Evolutionary conservation across 176 grass and related monocot species (phyloP).

Genomic region (Eremochloa ophiuroides): DNA sequence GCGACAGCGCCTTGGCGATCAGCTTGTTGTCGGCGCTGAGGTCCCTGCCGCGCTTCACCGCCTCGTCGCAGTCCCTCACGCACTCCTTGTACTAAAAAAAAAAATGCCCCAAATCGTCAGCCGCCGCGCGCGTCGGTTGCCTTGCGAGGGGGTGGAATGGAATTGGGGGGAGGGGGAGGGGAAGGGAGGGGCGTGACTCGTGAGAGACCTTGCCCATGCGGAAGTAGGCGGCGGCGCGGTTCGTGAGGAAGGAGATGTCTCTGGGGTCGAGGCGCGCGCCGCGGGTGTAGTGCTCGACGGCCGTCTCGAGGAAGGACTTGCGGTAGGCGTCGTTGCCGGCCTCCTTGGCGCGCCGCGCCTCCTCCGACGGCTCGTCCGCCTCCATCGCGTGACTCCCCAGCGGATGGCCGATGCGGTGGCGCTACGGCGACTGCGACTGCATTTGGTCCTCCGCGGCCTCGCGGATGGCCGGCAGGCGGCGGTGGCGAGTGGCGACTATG

Average conservation of each 20-base stretch:
- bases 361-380: slow-evolving; percentile 30
- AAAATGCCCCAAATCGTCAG: not conserved
- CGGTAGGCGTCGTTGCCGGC: slow-evolving; percentile 38
- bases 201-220: slow-evolving; percentile 34
- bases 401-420: not conserved
- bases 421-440: not conserved
- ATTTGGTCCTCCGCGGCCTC: not conserved
- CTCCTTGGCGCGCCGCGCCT: slow-evolving; percentile 36
- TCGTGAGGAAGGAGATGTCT: slow-evolving; percentile 54
- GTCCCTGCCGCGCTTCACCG: slow-evolving; percentile 37
- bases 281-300: slow-evolving; percentile 39
- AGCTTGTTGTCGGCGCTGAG: slow-evolving; percentile 40
- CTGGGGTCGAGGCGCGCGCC: slow-evolving; percentile 28
- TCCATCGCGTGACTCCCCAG: slow-evolving; percentile 8
- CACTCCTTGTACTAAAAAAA: slow-evolving; percentile 48
- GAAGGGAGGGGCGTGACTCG: no score
- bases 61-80: slow-evolving; percentile 53
- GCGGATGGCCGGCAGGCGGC: not conserved
- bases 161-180: no score
- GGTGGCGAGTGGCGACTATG: not conserved
- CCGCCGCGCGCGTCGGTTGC: not conserved
- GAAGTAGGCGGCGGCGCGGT: slow-evolving; percentile 55
- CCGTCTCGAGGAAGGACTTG: slow-evolving; percentile 35
- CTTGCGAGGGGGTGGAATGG: not conserved
- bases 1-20: slow-evolving; percentile 35